phyloP scores from a whole-genome alignment of 768 basidiomycete species.

The Boletus fagicola region DNA sequence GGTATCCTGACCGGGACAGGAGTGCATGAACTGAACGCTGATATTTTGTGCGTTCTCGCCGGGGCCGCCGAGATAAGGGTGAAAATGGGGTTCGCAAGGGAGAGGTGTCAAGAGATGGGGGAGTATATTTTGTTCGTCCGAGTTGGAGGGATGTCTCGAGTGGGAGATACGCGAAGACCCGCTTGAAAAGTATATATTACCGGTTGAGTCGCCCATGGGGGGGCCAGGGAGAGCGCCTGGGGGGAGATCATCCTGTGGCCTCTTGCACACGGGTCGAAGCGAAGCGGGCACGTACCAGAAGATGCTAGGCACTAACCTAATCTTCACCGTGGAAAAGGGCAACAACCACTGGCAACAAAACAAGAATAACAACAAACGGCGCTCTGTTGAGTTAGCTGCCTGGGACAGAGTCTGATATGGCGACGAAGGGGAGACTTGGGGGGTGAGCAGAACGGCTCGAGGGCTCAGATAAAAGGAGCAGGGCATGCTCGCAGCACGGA shows the following conservation, averaged over 20 bases:
- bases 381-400: slow-evolving; percentile 1
- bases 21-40: slow-evolving; percentile 32
- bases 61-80: slow-evolving; percentile 16
- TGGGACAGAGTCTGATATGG: slow-evolving; percentile 1
- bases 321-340: slow-evolving; percentile 34
- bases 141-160: slow-evolving; percentile 13
- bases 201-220: slow-evolving; percentile 23
- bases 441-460: slow-evolving; percentile 3
- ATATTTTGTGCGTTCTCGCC: slow-evolving; percentile 24
- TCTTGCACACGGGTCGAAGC: slow-evolving; percentile 6
- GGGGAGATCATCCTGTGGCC: slow-evolving; percentile 24
- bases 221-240: slow-evolving; percentile 7
- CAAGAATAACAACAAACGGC: slow-evolving; percentile 6
- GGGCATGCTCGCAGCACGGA: slow-evolving; percentile 25
- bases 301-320: slow-evolving; percentile 10
- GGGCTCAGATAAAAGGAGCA: slow-evolving; percentile 31
- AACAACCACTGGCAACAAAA: slow-evolving; percentile 10
- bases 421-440: slow-evolving; percentile 11
- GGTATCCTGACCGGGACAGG: slow-evolving; percentile 21
- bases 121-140: slow-evolving; percentile 14
- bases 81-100: slow-evolving; percentile 12
- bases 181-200: slow-evolving; percentile 15
- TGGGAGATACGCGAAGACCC: slow-evolving; percentile 11
- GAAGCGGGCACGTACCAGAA: slow-evolving; percentile 22
- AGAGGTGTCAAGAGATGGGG: slow-evolving; percentile 20